A percentile compares a stretch with the other conserved stretches of the same genome.
Evolutionary conservation across 805 yeast species (phyloP).

Genomic region (Isabelozyma gotoi): DNA sequence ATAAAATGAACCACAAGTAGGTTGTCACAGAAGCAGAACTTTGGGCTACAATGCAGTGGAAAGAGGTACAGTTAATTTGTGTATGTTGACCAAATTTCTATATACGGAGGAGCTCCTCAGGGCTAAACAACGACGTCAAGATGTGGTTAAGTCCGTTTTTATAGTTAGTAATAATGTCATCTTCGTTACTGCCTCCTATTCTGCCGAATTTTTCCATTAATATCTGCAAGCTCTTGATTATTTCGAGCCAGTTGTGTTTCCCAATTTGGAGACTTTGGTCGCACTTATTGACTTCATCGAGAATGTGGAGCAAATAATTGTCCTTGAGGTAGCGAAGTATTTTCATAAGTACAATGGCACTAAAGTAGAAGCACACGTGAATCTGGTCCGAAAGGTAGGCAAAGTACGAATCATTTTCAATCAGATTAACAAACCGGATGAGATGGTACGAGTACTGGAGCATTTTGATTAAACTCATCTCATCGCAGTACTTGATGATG

Average conservation of each 20-base stretch:
- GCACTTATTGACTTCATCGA: conserved; percentile 1
- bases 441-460: conserved; percentile 42
- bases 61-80: no score
- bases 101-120: background rate
- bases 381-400: conserved; percentile 72
- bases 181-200: conserved; percentile 23
- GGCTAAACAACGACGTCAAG: background rate
- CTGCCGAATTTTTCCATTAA: conserved; percentile 28
- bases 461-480: conserved; percentile 30
- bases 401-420: conserved; percentile 55
- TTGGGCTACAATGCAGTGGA: no score
- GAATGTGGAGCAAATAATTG: background rate
- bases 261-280: conserved; percentile 1
- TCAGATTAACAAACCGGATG: conserved; percentile 38
- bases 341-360: conserved; percentile 37
- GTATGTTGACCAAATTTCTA: background rate
- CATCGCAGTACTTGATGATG: conserved; percentile 23
- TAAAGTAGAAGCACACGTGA: conserved; percentile 51
- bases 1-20: no score
- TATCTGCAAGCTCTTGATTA: conserved; percentile 12
- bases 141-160: conserved; percentile 14
- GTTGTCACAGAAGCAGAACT: no score
- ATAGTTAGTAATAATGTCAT: conserved; percentile 32
- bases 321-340: conserved; percentile 11
- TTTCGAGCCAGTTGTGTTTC: conserved; percentile 5